Evolutionary conservation across 1,284 basidiomycete genomes (phyloP).

Genomic region (Uromyces viciae-fabae): DNA sequence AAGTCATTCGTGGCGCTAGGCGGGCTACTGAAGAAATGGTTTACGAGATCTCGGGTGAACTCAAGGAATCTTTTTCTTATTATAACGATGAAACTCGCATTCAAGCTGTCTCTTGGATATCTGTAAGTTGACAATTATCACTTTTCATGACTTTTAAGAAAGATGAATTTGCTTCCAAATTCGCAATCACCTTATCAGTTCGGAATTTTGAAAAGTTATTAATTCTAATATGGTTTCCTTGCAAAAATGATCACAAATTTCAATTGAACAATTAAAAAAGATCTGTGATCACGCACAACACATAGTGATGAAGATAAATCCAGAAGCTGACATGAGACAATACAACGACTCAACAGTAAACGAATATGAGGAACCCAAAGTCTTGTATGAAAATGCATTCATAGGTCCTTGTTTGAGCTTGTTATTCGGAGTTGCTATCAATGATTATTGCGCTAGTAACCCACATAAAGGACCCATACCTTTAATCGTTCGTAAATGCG

Average conservation of each 20-base stretch:
- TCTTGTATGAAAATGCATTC: conserved; percentile 71
- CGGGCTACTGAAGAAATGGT: conserved; percentile 43
- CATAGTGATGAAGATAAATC: conserved; percentile 37
- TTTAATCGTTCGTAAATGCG: conserved; percentile 76
- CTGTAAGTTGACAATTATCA: not conserved
- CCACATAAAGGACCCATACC: conserved; percentile 61
- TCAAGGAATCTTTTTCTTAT: conserved; percentile 45
- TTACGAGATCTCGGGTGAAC: conserved; percentile 37
- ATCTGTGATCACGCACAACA: conserved; percentile 44
- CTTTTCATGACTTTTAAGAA: no score
- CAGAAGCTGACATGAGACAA: conserved; percentile 21
- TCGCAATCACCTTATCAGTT: not conserved
- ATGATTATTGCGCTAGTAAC: conserved; percentile 84
- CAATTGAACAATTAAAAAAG: conserved; percentile 2
- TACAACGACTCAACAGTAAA: not conserved
- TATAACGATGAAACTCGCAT: conserved; percentile 45
- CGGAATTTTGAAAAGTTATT: no score
- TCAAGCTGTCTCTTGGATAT: conserved; percentile 35
- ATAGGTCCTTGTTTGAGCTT: conserved; percentile 79
- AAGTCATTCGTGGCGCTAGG: conserved; percentile 47
- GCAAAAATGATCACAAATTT: no score
- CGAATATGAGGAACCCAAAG: conserved; percentile 53
- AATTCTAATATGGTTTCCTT: no score
- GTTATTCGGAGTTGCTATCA: conserved; percentile 85
- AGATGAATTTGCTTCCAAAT: not conserved